phyloP scores from a whole-genome alignment of 805 yeast genomes.

The Ogataea nitratoaversa region DNA sequence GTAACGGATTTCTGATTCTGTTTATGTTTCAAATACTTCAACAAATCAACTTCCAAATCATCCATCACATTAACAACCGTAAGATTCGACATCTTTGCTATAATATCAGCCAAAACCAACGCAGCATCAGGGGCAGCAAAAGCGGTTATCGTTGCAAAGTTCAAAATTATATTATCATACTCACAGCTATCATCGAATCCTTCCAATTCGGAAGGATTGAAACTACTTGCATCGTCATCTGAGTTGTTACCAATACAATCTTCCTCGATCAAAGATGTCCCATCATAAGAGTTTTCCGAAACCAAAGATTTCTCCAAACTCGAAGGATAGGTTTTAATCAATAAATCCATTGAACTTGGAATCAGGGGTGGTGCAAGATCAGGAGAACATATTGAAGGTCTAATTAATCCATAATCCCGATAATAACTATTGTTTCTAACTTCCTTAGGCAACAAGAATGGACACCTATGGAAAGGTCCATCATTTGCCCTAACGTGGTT shows the following conservation, averaged over 20 bases:
- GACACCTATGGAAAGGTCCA: constrained; percentile 75
- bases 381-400: constrained; percentile 62
- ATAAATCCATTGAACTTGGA: constrained; percentile 40
- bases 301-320: constrained; percentile 16
- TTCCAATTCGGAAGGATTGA: constrained; percentile 1
- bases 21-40: constrained; percentile 35
- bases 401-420: constrained; percentile 46
- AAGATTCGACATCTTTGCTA: constrained; percentile 37
- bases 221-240: neutral
- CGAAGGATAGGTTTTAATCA: constrained; percentile 33
- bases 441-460: constrained; percentile 59
- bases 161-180: constrained; percentile 51
- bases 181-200: constrained; percentile 39
- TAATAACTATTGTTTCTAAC: constrained; percentile 44
- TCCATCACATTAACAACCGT: constrained; percentile 56
- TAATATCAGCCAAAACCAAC: constrained; percentile 20
- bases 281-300: constrained; percentile 4
- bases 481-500: constrained; percentile 67
- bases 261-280: neutral
- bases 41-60: constrained; percentile 55
- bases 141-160: constrained; percentile 47
- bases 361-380: constrained; percentile 58
- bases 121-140: constrained; percentile 39
- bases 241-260: constrained; percentile 3
- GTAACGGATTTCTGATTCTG: constrained; percentile 26